These are phyloP conservation scores for Pseudogymnoascus sp. DNA, from an alignment of 2,329 filamentous ascomycete species.

Conservation along the genomic window DNA sequence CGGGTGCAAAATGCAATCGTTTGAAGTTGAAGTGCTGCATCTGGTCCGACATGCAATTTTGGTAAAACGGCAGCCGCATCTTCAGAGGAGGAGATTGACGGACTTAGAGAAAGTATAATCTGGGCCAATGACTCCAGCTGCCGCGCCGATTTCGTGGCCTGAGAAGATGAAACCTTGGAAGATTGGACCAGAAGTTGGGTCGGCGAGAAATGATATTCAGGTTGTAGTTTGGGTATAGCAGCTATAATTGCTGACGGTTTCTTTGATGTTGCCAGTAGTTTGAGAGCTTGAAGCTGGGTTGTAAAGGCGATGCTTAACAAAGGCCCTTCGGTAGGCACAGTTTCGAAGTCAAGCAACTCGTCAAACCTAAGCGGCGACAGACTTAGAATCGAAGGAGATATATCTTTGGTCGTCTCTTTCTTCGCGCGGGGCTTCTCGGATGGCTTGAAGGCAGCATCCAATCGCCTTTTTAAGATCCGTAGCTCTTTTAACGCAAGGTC, in stretches of 20 bases:
- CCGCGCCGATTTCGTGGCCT: slow-evolving; percentile 51
- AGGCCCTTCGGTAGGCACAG: slow-evolving; percentile 33
- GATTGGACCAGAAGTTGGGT: slow-evolving; percentile 46
- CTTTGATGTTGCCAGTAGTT: slow-evolving; percentile 52
- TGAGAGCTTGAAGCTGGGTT: slow-evolving; percentile 58
- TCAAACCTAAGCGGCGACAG: slow-evolving; percentile 38
- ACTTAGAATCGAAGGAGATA: slow-evolving; percentile 29
- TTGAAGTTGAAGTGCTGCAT: slow-evolving; percentile 55
- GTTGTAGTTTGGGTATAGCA: slow-evolving; percentile 47
- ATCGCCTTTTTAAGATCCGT: slow-evolving; percentile 53
- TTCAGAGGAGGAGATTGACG: slow-evolving; percentile 57
- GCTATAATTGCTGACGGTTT: slow-evolving; percentile 54
- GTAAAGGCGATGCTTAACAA: slow-evolving; percentile 51
- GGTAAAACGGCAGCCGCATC: slow-evolving; percentile 49
- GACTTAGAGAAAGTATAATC: slow-evolving; percentile 56
- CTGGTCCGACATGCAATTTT: slow-evolving; percentile 48
- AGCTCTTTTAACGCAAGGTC: slow-evolving; percentile 65
- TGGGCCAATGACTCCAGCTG: slow-evolving; percentile 63
- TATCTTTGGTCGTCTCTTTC: slow-evolving; percentile 18
- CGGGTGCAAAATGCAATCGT: slow-evolving; percentile 53
- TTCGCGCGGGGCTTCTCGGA: slow-evolving; percentile 16
- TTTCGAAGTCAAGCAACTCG: slow-evolving; percentile 56
- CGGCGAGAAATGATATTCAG: slow-evolving; percentile 48
- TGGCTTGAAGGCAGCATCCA: slow-evolving; percentile 38
- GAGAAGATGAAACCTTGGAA: slow-evolving; percentile 29